These are phyloP conservation scores for Cicer judaicum DNA, from an alignment of 306 rosid genomes.

Conservation along the genomic window DNA sequence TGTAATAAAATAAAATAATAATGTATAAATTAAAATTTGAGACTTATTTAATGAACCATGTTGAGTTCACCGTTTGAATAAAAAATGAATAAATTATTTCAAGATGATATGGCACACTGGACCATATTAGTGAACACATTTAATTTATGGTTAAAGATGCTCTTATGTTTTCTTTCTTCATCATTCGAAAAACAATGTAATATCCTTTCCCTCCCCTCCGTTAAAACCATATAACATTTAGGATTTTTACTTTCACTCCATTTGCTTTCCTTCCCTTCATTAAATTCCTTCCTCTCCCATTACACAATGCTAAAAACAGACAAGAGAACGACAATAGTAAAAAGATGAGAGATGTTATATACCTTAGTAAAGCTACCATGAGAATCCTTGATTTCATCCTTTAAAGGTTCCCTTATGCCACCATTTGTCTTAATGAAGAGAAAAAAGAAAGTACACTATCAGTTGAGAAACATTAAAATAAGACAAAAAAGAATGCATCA, in stretches of 20 bases:
- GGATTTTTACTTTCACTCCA: not conserved
- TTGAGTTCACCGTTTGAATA: too few species aligned
- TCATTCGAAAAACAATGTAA: not conserved
- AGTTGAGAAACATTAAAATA: constrained; percentile 21
- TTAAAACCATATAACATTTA: not conserved
- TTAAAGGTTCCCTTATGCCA: constrained; percentile 51
- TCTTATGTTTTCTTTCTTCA: constrained; percentile 6
- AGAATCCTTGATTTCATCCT: constrained; percentile 48
- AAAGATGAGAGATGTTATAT: constrained; percentile 16
- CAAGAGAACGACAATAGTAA: not conserved
- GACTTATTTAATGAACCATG: too few species aligned
- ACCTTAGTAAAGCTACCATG: constrained; percentile 71
- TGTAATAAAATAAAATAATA: too few species aligned
- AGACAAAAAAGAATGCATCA: not conserved
- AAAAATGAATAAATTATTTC: too few species aligned
- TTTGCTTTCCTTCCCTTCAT: not conserved
- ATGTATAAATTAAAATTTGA: too few species aligned
- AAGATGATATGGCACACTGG: too few species aligned
- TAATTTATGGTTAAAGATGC: too few species aligned
- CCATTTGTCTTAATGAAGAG: constrained; percentile 57
- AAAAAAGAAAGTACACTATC: not conserved
- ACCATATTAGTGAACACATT: too few species aligned
- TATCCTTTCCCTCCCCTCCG: not conserved
- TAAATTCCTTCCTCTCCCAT: constrained; percentile 16
- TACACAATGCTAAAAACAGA: not conserved